Evolutionary conservation across 371 early-diverging fungal genomes (phyloP).

Genomic region (Mortierella sp.): DNA sequence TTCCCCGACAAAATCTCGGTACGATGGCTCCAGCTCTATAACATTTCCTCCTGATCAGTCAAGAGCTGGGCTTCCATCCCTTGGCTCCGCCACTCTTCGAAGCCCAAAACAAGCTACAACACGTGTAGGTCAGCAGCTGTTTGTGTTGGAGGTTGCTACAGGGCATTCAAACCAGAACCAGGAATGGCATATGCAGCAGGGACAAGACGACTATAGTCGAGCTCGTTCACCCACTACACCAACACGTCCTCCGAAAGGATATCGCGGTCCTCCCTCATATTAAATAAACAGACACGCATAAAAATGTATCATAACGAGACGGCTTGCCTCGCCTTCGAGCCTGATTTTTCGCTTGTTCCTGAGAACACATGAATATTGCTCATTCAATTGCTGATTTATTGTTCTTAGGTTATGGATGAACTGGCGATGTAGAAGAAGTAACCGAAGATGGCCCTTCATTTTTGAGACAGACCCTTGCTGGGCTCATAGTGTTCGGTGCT

Average conservation of each 20-base stretch:
- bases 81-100: constrained; percentile 10
- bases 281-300: background rate
- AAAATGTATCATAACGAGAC: too few relatives aligned
- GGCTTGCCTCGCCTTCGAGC: too few relatives aligned
- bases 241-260: constrained; percentile 20
- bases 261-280: constrained; percentile 15
- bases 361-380: too few relatives aligned
- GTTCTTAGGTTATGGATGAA: too few relatives aligned
- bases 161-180: constrained; percentile 4
- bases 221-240: constrained; percentile 8
- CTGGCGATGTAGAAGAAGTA: too few relatives aligned
- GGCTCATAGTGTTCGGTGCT: too few relatives aligned
- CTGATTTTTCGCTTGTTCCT: too few relatives aligned
- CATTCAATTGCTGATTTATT: too few relatives aligned
- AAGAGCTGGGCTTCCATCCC: background rate
- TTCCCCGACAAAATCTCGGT: background rate
- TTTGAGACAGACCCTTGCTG: too few relatives aligned
- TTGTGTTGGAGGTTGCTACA: constrained; percentile 25
- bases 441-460: too few relatives aligned
- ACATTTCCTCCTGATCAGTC: background rate
- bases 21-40: background rate
- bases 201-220: constrained; percentile 14
- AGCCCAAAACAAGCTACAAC: background rate
- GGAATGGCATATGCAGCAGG: constrained; percentile 1
- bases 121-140: constrained; percentile 20